These are phyloP conservation scores for Ceratocystiopsis minuta DNA, from an alignment of 2,329 filamentous ascomycete genomes.

Conservation along the genomic window DNA sequence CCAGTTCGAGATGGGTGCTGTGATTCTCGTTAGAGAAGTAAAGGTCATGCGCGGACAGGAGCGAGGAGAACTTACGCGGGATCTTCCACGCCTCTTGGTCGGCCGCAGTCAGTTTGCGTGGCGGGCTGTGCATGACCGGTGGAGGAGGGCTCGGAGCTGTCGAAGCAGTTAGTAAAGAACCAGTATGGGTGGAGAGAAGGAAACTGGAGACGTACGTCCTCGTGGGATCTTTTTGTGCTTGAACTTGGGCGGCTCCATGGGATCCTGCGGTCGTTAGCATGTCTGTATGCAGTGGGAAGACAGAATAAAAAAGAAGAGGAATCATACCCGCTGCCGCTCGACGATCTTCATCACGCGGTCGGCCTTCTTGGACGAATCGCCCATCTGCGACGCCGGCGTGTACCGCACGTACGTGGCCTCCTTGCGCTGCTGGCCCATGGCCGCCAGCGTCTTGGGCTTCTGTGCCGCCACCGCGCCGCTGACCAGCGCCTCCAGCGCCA, in stretches of 20 bases:
- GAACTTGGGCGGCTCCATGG: constrained; percentile 94
- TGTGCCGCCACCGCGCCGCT: constrained; percentile 76
- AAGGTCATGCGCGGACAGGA: not conserved
- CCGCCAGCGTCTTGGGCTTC: constrained; percentile 87
- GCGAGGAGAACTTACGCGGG: constrained; percentile 22
- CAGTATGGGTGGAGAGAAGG: not conserved
- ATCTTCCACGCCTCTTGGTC: constrained; percentile 95
- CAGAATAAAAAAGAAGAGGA: not conserved
- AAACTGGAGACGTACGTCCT: constrained; percentile 5
- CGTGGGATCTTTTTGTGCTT: constrained; percentile 97
- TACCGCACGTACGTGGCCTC: constrained; percentile 92
- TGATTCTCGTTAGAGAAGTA: not conserved
- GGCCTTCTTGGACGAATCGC: constrained; percentile 66
- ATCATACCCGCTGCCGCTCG: constrained; percentile 49
- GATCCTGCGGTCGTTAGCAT: constrained; percentile 32
- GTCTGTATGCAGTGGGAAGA: not conserved
- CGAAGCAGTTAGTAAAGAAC: not conserved
- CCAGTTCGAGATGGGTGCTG: constrained; percentile 80
- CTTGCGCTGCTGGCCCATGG: constrained; percentile 43
- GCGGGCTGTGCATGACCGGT: constrained; percentile 86
- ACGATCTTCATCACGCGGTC: constrained; percentile 98
- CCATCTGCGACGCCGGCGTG: constrained; percentile 94
- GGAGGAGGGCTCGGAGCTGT: constrained; percentile 68
- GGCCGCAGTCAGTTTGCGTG: constrained; percentile 84
- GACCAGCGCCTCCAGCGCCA: constrained; percentile 66